These are phyloP conservation scores for Ogataea polymorpha DNA, from an alignment of 805 yeast species.

Conservation along the genomic window DNA sequence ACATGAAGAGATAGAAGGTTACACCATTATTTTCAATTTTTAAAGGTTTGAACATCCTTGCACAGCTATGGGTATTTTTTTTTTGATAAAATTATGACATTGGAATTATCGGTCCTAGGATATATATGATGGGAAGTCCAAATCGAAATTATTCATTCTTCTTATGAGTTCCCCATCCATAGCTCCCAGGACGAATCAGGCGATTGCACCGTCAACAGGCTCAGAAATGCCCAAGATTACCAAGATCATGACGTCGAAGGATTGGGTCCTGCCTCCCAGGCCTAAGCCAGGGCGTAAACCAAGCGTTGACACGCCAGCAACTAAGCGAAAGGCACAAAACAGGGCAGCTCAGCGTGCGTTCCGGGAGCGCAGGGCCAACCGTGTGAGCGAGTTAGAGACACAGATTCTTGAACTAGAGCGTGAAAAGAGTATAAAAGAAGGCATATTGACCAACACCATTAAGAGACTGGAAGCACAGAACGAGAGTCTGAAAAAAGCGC, in stretches of 20 bases:
- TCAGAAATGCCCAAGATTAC: conserved; percentile 32
- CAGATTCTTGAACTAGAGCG: conserved; percentile 64
- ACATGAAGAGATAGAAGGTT: background rate
- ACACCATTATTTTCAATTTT: background rate
- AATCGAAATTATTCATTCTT: conserved; percentile 1
- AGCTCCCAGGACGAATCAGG: conserved; percentile 21
- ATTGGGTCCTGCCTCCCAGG: conserved; percentile 60
- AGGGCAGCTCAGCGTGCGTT: conserved; percentile 94
- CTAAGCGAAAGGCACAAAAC: conserved; percentile 85
- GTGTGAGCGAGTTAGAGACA: conserved; percentile 74
- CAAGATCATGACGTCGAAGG: conserved; percentile 54
- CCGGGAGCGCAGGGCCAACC: conserved; percentile 79
- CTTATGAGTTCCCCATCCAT: conserved; percentile 24
- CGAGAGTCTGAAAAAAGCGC: conserved; percentile 37
- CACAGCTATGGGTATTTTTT: conserved; percentile 1
- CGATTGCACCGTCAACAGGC: conserved; percentile 17
- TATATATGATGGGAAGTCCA: conserved; percentile 5
- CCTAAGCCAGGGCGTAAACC: conserved; percentile 56
- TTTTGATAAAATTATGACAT: background rate
- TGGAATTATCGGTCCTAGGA: conserved; percentile 11
- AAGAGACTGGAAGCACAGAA: conserved; percentile 47
- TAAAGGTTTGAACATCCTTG: conserved; percentile 6
- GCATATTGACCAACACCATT: conserved; percentile 50
- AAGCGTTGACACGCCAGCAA: conserved; percentile 69
- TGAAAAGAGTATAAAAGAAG: conserved; percentile 59